Evolutionary conservation across 1,284 basidiomycete species (phyloP), one percentile per base, ranked within the genome.

Genomic region (Ustilago sp.): DNA sequence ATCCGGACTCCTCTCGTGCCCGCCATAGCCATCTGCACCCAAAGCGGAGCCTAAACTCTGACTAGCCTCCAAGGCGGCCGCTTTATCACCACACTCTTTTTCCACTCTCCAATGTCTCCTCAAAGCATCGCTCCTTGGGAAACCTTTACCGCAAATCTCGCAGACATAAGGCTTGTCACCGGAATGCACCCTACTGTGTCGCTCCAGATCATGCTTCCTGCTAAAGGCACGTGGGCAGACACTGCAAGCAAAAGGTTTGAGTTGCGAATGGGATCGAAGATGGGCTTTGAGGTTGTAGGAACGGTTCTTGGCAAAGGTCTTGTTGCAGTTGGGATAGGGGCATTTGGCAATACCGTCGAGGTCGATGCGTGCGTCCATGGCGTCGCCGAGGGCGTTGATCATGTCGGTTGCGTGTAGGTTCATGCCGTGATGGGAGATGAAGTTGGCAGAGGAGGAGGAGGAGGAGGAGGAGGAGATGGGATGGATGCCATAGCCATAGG

Each of bases 151-250:
- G 70, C 84, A 86, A 43, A 78, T 79, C 35, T 82, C 74, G 67
- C 84, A 86, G 2, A 85, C 69, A 59, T 86, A 86, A 17, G 84
- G 84, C 63, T 83, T 83, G 65, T 86, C 84, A 43, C 84, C 84
- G 17, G 82, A 83, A 52, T 85, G 84, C 2, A 85, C 83, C 9
- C 84, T 77, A 19, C 83, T 80, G 61, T 85, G 84, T 28, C 84
- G 63, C 68, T 85, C 84, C 41, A 85, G 65, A 60, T 85, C 84
- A 68, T 85, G 84, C 62, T 84, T 85, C 34, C 84, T 74, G 41
- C 77, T 78, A 55, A 85, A 85, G 11, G 84, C 81, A 13, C 82
- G 70, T 11, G 83, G 79, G 52, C 84, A 85, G 45, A 79, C 76
- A n/a, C 73, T 38, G 66, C 84, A 85, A 12, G 77, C 73, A 62